These are phyloP conservation scores for Benincasa hispida DNA, from an alignment of 306 rosid genomes.

Conservation along the genomic window DNA sequence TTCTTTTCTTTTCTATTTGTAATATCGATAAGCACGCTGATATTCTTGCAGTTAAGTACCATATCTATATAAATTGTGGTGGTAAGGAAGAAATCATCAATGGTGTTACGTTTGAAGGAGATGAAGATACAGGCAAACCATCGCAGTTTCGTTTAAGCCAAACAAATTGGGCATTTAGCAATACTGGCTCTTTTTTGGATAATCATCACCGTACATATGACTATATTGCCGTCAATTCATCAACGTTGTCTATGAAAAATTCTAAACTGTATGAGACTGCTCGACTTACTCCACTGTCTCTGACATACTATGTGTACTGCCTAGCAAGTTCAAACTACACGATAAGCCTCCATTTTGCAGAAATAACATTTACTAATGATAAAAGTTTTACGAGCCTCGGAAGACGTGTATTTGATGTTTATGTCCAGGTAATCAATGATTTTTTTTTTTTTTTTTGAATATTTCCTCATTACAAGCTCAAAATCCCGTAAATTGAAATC, in stretches of 20 bases:
- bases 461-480: neutral
- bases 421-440: slow-evolving; percentile 31
- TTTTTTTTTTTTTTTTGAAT: too few relatives aligned
- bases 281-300: neutral
- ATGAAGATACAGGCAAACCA: slow-evolving; percentile 13
- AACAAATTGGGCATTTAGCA: slow-evolving; percentile 43
- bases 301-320: neutral
- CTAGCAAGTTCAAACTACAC: neutral
- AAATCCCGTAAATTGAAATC: neutral
- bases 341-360: slow-evolving; percentile 25
- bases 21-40: neutral
- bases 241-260: slow-evolving; percentile 12
- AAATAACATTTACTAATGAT: slow-evolving; percentile 14
- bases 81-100: slow-evolving; percentile 14
- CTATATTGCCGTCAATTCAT: slow-evolving; percentile 9
- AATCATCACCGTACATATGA: neutral
- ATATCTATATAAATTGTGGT: slow-evolving; percentile 50
- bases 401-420: slow-evolving; percentile 34
- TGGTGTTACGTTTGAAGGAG: slow-evolving; percentile 27
- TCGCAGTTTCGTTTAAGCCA: slow-evolving; percentile 7
- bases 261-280: slow-evolving; percentile 11
- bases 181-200: slow-evolving; percentile 31
- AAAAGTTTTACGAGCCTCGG: slow-evolving; percentile 20
- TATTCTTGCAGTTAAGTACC: slow-evolving; percentile 20
- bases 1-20: neutral